Base-by-base conservation (phyloP, 768 basidiomycete species). In the Chalciporus piperatus region DNA sequence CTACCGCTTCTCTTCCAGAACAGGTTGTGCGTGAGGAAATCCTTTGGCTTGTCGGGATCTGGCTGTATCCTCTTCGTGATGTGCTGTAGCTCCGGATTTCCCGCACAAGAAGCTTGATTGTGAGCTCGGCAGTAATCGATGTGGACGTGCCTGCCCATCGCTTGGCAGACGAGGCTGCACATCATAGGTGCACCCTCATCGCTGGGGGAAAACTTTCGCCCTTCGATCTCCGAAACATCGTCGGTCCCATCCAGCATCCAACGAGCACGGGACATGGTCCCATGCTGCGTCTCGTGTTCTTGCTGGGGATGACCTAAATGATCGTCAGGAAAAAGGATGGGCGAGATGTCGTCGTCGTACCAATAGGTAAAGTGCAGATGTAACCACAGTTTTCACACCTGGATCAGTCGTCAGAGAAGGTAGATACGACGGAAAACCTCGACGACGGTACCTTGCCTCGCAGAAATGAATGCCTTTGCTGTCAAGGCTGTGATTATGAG, bases 141-240 rank as follows among this genome's bases (percentile, higher is more conserved):
- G 59, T 85, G 83, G 1, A 70, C 67, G 45, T 85, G 83, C 17
- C 84, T 65, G 0, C 83, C 83, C 66, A 83, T 70, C 13, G 77
- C 67, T 1, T 74, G 71, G 55, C 81, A 85, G 25, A 81, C 62
- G 17, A 83, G 69, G 41, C 74, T 83, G 57, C 84, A 84, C 71
- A 84, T 73, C 79, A 84, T 81, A 0, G 83, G 83, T 0, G 81
- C 81, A 8, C 83, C 81, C 39, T 80, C 78, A 45, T 82, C 80
- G 19, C 74, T 72, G 0, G 82, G 85, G 52, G n/a, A n/a, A n/a
- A n/a, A n/a, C n/a, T 73, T 78, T 50, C 75, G 75, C 3, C 83
- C 83, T 51, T 78, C 74, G 3, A 84, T 65, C 55, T 85, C 84
- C n/a, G n/a, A n/a, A 1, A 84, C 72, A 16, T 74, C 79, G 10